phyloP scores from a whole-genome alignment of 2,329 filamentous ascomycete species.

The Acephala macrosclerotiorum region DNA sequence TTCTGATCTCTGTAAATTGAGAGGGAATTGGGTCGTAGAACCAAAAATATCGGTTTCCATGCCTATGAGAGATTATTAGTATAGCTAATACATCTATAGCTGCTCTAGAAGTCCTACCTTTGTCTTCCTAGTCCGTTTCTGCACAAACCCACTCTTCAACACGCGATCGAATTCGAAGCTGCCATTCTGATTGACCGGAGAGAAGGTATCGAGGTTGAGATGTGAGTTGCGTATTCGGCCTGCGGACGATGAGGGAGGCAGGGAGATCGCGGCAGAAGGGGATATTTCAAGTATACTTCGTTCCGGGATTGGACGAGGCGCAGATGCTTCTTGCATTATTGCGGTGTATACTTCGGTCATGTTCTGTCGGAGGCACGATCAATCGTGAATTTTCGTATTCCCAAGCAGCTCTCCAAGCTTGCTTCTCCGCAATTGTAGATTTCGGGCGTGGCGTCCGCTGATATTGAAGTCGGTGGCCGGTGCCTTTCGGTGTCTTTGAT shows the following conservation, averaged over 20 bases:
- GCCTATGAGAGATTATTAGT: conserved; percentile 57
- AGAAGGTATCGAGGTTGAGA: conserved; percentile 70
- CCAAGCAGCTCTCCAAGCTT: conserved; percentile 1
- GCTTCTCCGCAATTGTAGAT: conserved; percentile 11
- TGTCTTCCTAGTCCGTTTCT: conserved; percentile 91
- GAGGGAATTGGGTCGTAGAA: conserved; percentile 87
- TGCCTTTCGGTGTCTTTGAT: conserved; percentile 9
- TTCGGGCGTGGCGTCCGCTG: conserved; percentile 16
- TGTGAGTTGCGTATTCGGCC: conserved; percentile 47
- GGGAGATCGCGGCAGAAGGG: conserved; percentile 26
- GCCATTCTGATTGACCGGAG: conserved; percentile 91
- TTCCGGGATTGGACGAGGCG: conserved; percentile 39
- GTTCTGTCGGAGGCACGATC: conserved; percentile 13
- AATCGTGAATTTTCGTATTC: not conserved
- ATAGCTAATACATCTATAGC: not conserved
- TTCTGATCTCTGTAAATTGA: conserved; percentile 94
- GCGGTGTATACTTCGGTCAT: conserved; percentile 24
- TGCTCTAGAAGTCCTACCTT: conserved; percentile 64
- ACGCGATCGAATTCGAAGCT: conserved; percentile 96
- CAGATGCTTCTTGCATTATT: conserved; percentile 27
- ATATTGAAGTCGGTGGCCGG: conserved; percentile 1
- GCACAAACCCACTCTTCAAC: conserved; percentile 85
- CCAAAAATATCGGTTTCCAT: conserved; percentile 90
- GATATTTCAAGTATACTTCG: conserved; percentile 35
- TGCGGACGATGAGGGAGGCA: conserved; percentile 36